A percentile compares a stretch with the other conserved stretches of the same genome.
Conservation (phyloP, 2,329 filamentous ascomycete genomes). For the Penicillium sp. region DNA sequence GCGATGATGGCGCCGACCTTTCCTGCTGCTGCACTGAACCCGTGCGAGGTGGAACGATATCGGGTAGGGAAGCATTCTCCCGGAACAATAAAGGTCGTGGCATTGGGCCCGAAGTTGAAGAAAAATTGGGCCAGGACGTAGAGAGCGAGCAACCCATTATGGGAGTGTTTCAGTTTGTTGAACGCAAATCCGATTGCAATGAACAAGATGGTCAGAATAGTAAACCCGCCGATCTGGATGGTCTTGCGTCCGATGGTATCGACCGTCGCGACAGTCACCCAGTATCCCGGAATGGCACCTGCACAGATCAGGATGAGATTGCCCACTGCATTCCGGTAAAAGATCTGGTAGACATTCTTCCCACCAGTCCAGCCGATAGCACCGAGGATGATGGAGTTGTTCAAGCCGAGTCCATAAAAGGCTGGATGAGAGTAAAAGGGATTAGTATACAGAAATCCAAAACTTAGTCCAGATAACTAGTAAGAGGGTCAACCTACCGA, state of each 20-base stretch:
- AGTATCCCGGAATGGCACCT: slow-evolving; percentile 80
- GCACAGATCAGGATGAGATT: slow-evolving; percentile 80
- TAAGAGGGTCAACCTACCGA: slow-evolving; percentile 52
- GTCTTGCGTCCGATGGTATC: slow-evolving; percentile 78
- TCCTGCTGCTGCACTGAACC: slow-evolving; percentile 67
- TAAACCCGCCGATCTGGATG: slow-evolving; percentile 69
- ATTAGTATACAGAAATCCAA: too few relatives aligned
- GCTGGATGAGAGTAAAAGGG: slow-evolving; percentile 42
- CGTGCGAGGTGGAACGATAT: slow-evolving; percentile 68
- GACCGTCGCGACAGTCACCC: slow-evolving; percentile 75
- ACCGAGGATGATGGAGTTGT: slow-evolving; percentile 72
- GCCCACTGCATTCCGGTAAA: slow-evolving; percentile 76
- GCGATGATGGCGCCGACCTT: slow-evolving; percentile 72
- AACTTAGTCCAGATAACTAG: too few relatives aligned
- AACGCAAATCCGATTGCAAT: slow-evolving; percentile 66
- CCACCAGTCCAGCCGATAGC: slow-evolving; percentile 73
- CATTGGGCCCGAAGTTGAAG: slow-evolving; percentile 58
- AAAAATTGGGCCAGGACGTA: slow-evolving; percentile 70
- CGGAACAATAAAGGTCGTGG: slow-evolving; percentile 66
- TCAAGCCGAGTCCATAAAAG: slow-evolving; percentile 72
- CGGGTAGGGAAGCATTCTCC: slow-evolving; percentile 68
- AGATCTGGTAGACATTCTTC: slow-evolving; percentile 66
- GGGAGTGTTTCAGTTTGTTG: slow-evolving; percentile 29
- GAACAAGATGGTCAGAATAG: slow-evolving; percentile 65
- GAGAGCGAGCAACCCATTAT: slow-evolving; percentile 60